Percentiles rank a stretch among this genome's conserved stretches.
These are phyloP conservation scores for Polyporus arcularius DNA, from an alignment of 768 basidiomycete species.

Conservation along the genomic window DNA sequence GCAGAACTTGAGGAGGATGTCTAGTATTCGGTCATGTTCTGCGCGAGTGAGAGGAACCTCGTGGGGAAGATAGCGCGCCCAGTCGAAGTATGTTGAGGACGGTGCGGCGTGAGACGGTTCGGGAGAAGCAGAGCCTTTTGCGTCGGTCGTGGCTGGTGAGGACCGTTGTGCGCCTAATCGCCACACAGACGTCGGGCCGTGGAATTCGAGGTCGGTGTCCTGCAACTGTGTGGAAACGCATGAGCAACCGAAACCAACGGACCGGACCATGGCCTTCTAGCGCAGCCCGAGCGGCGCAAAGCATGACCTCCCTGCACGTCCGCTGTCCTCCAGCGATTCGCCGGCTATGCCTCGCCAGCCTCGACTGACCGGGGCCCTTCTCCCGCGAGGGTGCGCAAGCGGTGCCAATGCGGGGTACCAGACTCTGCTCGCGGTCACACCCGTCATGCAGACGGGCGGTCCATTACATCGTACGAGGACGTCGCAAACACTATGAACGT, in stretches of 20 bases:
- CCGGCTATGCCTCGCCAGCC: too few species aligned
- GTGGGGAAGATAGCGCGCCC: conserved; percentile 32
- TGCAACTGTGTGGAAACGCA: conserved; percentile 18
- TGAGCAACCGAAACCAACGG: neutral
- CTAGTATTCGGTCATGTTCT: conserved; percentile 37
- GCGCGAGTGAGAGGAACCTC: conserved; percentile 30
- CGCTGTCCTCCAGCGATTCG: too few species aligned
- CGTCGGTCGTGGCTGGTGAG: conserved; percentile 10
- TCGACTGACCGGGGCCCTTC: too few species aligned
- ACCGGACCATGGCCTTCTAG: too few species aligned
- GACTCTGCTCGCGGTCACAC: too few species aligned
- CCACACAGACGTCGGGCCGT: conserved; percentile 34
- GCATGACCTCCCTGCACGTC: too few species aligned
- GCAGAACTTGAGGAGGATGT: conserved; percentile 42
- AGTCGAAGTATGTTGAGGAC: conserved; percentile 27
- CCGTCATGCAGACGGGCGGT: too few species aligned
- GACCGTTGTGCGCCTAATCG: conserved; percentile 28
- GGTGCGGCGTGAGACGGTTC: conserved; percentile 11
- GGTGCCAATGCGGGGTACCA: too few species aligned
- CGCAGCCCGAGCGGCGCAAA: too few species aligned
- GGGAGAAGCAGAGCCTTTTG: conserved; percentile 12
- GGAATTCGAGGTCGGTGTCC: conserved; percentile 30
- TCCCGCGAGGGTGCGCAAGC: too few species aligned
- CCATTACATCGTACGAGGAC: too few species aligned
- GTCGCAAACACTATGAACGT: too few species aligned